Percentiles rank a stretch among this genome's conserved stretches.
phyloP scores from a whole-genome alignment of 78 protist genomes.

The Tieghemostelium lacteum region DNA sequence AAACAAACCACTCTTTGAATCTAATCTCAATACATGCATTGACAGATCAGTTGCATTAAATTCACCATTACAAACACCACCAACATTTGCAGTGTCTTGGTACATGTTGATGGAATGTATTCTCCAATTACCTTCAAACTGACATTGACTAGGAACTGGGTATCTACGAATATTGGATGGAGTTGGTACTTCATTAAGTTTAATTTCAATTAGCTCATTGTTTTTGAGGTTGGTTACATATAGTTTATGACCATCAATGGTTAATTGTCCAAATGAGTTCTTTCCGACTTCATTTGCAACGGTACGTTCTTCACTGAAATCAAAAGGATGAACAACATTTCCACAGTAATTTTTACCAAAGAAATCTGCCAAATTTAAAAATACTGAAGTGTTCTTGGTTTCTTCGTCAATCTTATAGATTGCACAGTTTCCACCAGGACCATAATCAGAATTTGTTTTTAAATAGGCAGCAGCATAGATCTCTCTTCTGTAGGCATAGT shows the following conservation, averaged over 20 bases:
- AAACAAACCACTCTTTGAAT: background rate
- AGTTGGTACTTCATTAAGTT: slow-evolving; percentile 1
- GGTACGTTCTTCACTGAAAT: background rate
- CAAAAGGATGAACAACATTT: slow-evolving; percentile 19
- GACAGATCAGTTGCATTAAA: slow-evolving; percentile 2
- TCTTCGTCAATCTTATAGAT: slow-evolving; percentile 17
- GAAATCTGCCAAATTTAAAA: slow-evolving; percentile 1
- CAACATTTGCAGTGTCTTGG: slow-evolving; percentile 8
- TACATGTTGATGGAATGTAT: slow-evolving; percentile 23
- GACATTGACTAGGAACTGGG: slow-evolving; percentile 40
- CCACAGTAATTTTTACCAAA: slow-evolving; percentile 39
- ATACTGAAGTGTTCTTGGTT: background rate
- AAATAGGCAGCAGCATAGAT: slow-evolving; percentile 32
- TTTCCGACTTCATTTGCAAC: slow-evolving; percentile 47
- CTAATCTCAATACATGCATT: slow-evolving; percentile 8
- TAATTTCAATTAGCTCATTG: slow-evolving; percentile 24
- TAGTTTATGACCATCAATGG: background rate
- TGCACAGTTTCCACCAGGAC: slow-evolving; percentile 63
- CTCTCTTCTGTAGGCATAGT: background rate
- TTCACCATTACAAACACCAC: slow-evolving; percentile 76
- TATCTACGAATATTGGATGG: background rate
- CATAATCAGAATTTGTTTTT: slow-evolving; percentile 23
- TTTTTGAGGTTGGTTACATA: slow-evolving; percentile 29
- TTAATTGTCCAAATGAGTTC: slow-evolving; percentile 36
- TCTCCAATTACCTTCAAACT: slow-evolving; percentile 13